Evolutionary conservation across 2,329 filamentous ascomycete genomes (phyloP).

Genomic region (Sporothrix euskadiensis): DNA sequence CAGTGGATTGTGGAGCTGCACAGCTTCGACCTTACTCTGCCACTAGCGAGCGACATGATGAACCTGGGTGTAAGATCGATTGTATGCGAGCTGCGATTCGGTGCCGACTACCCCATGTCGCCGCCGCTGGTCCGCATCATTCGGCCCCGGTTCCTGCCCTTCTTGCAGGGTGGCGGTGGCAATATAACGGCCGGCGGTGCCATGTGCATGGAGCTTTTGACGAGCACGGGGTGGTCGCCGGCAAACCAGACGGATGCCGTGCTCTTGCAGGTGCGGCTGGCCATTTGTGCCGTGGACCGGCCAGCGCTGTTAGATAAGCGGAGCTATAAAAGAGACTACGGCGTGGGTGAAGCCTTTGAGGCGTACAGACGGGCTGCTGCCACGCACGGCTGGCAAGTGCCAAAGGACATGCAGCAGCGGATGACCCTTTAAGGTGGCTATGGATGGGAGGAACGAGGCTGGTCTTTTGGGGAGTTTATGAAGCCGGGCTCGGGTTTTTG

Average conservation of each 20-base stretch:
- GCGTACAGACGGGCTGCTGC: slow-evolving; percentile 70
- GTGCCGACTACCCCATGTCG: slow-evolving; percentile 70
- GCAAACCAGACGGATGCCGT: slow-evolving; percentile 74
- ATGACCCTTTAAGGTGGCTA: neutral
- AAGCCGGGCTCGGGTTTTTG: neutral
- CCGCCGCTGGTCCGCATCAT: slow-evolving; percentile 86
- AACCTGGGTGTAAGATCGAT: slow-evolving; percentile 61
- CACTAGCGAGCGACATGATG: slow-evolving; percentile 75
- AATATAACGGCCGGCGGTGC: slow-evolving; percentile 84
- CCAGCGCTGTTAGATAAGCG: slow-evolving; percentile 64
- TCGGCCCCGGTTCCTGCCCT: slow-evolving; percentile 74
- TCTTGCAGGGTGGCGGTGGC: slow-evolving; percentile 72
- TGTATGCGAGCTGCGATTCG: slow-evolving; percentile 80
- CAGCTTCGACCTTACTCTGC: slow-evolving; percentile 69
- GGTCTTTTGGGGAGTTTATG: neutral
- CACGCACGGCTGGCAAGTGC: slow-evolving; percentile 66
- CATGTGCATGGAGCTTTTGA: slow-evolving; percentile 81
- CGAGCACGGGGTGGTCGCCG: slow-evolving; percentile 78
- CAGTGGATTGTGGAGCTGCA: slow-evolving; percentile 92
- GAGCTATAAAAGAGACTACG: slow-evolving; percentile 54
- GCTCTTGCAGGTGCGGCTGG: slow-evolving; percentile 76
- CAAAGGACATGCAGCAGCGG: slow-evolving; percentile 6
- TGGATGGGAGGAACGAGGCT: neutral
- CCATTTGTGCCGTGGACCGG: slow-evolving; percentile 68
- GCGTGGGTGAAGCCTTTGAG: slow-evolving; percentile 67